Conservation (phyloP, 352 stramenopile species). For the Thalassiosira exigua region DNA sequence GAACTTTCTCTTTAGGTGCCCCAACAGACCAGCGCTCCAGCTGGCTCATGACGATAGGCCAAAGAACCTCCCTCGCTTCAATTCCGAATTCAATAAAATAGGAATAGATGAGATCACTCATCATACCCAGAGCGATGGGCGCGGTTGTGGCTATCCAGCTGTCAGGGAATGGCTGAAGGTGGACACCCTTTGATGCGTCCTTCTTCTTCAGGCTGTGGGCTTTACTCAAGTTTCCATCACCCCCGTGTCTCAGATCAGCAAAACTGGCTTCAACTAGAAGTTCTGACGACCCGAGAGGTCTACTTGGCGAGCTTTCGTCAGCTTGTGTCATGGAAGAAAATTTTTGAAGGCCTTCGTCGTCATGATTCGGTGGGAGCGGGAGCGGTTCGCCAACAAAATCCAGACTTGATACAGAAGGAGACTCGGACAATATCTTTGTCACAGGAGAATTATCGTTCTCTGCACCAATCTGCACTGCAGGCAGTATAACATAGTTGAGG, state of each 20-base stretch:
- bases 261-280: conserved; percentile 84
- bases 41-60: conserved; percentile 64
- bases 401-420: conserved; percentile 79
- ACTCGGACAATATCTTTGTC: conserved; percentile 79
- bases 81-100: conserved; percentile 60
- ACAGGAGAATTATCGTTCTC: conserved; percentile 76
- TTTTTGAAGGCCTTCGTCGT: conserved; percentile 79
- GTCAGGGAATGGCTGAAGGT: conserved; percentile 81
- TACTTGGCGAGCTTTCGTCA: conserved; percentile 67
- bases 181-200: conserved; percentile 41
- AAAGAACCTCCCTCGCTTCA: conserved; percentile 67
- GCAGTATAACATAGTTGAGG: conserved; percentile 76
- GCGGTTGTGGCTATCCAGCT: conserved; percentile 85
- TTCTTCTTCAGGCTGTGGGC: conserved; percentile 80
- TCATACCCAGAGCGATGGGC: conserved; percentile 76
- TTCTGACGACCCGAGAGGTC: conserved; percentile 75
- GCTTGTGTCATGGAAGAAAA: conserved; percentile 69
- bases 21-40: conserved; percentile 73
- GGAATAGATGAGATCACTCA: conserved; percentile 78
- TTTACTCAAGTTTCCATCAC: conserved; percentile 79
- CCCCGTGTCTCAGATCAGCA: conserved; percentile 81
- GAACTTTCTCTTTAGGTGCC: conserved; percentile 27
- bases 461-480: conserved; percentile 74
- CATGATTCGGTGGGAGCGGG: conserved; percentile 60
- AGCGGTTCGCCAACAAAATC: conserved; percentile 81